A percentile compares a stretch with the other conserved stretches of the same genome.
phyloP scores from a whole-genome alignment of 2,329 filamentous ascomycete genomes.

The Sarocladium oryzae region DNA sequence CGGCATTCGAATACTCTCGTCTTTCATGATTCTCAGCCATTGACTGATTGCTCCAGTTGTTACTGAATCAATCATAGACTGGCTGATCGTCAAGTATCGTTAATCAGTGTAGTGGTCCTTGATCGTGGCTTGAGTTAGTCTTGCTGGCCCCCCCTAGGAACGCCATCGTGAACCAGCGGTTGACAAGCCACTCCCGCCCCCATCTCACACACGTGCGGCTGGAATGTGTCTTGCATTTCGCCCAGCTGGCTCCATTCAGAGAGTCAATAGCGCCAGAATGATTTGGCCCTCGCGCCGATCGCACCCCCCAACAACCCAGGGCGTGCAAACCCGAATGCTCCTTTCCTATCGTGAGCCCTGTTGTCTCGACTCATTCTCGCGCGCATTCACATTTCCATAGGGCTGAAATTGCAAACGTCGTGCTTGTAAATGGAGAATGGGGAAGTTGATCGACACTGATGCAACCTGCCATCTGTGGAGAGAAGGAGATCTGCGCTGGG shows the following conservation, averaged over 20 bases:
- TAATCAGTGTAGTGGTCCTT: too few relatives aligned
- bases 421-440: too few relatives aligned
- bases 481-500: constrained; percentile 3
- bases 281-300: neutral
- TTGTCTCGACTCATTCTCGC: too few relatives aligned
- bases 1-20: neutral
- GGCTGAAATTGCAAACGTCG: too few relatives aligned
- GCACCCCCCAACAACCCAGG: neutral
- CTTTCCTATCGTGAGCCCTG: too few relatives aligned
- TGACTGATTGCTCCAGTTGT: neutral
- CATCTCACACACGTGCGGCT: neutral
- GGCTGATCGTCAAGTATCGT: too few relatives aligned
- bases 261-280: constrained; percentile 7
- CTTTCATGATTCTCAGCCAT: neutral
- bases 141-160: neutral
- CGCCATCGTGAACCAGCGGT: neutral
- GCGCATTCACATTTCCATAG: too few relatives aligned
- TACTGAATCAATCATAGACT: too few relatives aligned
- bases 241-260: neutral
- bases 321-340: too few relatives aligned
- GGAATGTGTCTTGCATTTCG: neutral
- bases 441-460: constrained; percentile 5
- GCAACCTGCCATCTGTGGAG: neutral
- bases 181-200: constrained; percentile 3
- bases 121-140: too few relatives aligned